A percentile compares a stretch with the other conserved stretches of the same genome.
Evolutionary conservation across 805 yeast genomes (phyloP).

Genomic region (Candida sphagnicola): DNA sequence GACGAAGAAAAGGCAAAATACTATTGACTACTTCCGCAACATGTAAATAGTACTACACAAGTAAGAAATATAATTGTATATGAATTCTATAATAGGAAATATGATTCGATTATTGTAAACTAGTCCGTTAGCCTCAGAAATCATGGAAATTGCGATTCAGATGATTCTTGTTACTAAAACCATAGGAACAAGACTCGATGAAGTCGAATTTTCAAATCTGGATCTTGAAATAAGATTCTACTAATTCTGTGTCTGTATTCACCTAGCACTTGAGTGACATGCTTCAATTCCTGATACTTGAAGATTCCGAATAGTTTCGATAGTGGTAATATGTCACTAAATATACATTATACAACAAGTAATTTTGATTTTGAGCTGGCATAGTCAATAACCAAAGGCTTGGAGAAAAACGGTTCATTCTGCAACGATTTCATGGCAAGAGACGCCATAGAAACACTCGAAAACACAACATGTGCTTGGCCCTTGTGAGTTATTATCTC

Average conservation of each 20-base stretch:
- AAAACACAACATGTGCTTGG: conserved; percentile 61
- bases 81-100: neutral
- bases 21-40: neutral
- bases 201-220: no score
- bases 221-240: no score
- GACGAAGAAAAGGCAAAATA: conserved; percentile 2
- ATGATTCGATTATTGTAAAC: no score
- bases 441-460: conserved; percentile 46
- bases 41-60: neutral
- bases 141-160: no score
- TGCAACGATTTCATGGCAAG: conserved; percentile 47
- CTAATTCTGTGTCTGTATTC: no score
- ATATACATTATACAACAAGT: conserved; percentile 7
- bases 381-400: conserved; percentile 42
- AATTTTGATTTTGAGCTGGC: conserved; percentile 24
- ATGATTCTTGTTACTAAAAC: no score
- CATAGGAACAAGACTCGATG: no score
- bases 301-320: no score
- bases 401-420: conserved; percentile 49
- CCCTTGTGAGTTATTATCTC: conserved; percentile 49
- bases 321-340: no score
- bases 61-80: neutral
- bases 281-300: no score
- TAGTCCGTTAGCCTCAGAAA: no score
- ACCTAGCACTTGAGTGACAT: no score